A percentile compares a stretch with the other conserved stretches of the same genome.
phyloP scores from a whole-genome alignment of 352 stramenopile species.

The Phytophthora rubi region DNA sequence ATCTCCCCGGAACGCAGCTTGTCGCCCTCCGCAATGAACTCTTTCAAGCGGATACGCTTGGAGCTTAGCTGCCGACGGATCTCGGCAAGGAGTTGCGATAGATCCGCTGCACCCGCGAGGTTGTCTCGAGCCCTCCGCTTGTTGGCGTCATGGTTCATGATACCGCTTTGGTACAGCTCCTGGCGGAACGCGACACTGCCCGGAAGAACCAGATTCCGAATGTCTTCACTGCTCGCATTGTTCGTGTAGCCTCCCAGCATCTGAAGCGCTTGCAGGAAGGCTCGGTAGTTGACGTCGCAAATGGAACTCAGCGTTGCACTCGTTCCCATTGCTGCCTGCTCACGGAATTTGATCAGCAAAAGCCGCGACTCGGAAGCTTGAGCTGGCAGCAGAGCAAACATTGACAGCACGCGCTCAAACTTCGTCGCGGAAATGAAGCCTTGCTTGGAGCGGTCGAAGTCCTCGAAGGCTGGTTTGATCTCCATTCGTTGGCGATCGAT shows the following conservation, averaged over 20 bases:
- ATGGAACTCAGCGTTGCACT: constrained; percentile 67
- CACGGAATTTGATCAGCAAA: constrained; percentile 79
- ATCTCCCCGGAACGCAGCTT: constrained; percentile 84
- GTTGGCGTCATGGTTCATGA: constrained; percentile 29
- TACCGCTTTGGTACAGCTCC: constrained; percentile 52
- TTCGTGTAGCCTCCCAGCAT: constrained; percentile 38
- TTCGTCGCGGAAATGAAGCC: constrained; percentile 80
- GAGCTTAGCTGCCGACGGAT: constrained; percentile 64
- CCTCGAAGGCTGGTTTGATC: constrained; percentile 85
- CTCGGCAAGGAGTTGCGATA: constrained; percentile 59
- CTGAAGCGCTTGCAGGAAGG: constrained; percentile 74
- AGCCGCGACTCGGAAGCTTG: constrained; percentile 54
- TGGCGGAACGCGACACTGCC: constrained; percentile 71
- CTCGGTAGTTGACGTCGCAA: constrained; percentile 86
- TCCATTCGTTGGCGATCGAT: constrained; percentile 76
- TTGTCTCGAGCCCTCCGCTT: constrained; percentile 45
- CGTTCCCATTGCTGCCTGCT: constrained; percentile 52
- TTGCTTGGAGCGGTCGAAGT: constrained; percentile 83
- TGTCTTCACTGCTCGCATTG: constrained; percentile 25
- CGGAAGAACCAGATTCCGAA: constrained; percentile 40
- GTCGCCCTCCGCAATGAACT: constrained; percentile 83
- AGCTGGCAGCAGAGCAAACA: constrained; percentile 67
- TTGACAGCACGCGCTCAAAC: constrained; percentile 84
- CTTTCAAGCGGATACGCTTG: constrained; percentile 82
- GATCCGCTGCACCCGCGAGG: constrained; percentile 31